Base-by-base conservation (phyloP, 148 eudicot species). In the Chenopodium album region DNA sequence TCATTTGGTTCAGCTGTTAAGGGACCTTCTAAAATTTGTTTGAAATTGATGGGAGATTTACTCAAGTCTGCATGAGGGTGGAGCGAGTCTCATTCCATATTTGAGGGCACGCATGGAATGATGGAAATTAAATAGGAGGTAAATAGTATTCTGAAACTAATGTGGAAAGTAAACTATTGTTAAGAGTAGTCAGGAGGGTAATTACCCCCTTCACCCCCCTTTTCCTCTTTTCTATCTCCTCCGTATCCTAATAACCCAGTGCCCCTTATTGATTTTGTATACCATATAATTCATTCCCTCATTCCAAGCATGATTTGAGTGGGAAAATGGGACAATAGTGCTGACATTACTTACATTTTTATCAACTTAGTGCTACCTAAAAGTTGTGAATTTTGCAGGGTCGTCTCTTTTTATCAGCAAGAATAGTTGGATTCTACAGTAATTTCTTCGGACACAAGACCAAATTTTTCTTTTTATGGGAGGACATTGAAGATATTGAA, bases 401-500 rank as follows among this genome's bases (percentile, higher is more conserved):
- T 37, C 95, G 97, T 31, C 89, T 93, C 22, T 94, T 89, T 82
- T 84, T 94, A 72, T 94, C 98, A 54, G 92, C 95, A 23, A 90
- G 98, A 85, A 89, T 94, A 60, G 87, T 93, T 14, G 98, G 98
- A 73, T 94, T 94, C 85, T 87, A 94, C 82, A 89, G 92, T 12
- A 94, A 94, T 86, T 79, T 94, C 34, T 92, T 94, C 80, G 95
- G 97, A 60, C 95, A 91, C 70, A 94, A 90, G 78, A 91, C 95
- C 59, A 91, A 84, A 74, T 89, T 94, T 82, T 94, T 85, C 88
- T 94, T 92, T 80, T 85, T 94, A 0, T 94, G 94, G 97, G 97
- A 93, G 64, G 98, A 94, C 83, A 91, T 94, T 75, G 92, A 94
- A 77, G 94, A 94, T 80, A 88, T 94, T 77, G 92, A 91, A 79